Evolutionary conservation across 1,139 yeast genomes (phyloP), one percentile per base, ranked within the genome.

Genomic region (Saccharomycopsis phalli): DNA sequence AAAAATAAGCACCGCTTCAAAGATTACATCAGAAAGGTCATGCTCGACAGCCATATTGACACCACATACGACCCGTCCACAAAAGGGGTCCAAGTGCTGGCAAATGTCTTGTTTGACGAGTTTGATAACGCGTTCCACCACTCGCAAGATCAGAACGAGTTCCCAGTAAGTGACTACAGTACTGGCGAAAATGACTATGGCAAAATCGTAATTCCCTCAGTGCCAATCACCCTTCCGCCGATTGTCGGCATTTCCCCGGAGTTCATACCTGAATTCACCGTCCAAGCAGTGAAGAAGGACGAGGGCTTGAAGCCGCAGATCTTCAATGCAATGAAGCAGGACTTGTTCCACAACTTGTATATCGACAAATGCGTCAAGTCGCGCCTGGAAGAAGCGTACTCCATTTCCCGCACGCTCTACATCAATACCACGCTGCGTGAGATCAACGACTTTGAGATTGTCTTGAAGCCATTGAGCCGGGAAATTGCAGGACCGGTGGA

Each of bases 221-320:
- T 34, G 4, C 39, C 38, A 27, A 39, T 41, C 14, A 14, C 26
- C n/a, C 39, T 44, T 17, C 47, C 47, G 2, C 47, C 47, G 19
- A n/a, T 44, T 18, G 47, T 44, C 10, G 44, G 47, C 7, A 11
- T 36, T 7, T 31, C 39, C 14, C 20, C 11, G 4, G 45, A 44
- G 6, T 44, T 44, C 23, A 36, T 44, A n/a, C 45, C 45, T 2
- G 47, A 44, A 28, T 44, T 44, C 31, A 13, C 39, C 3, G 29
- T 44, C 14, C 47, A 44, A 26, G 34, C 42, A 10, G 40, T 44
- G 19, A 35, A 31, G 16, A 44, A 41, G 29, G 16, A 29, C 18
- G 45, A 44, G 23, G 21, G 23, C 26, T n/a, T 44, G 13, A 38
- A 42, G 22, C 25, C 16, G 16, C 18, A 20, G 22, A 34, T 41